These are phyloP conservation scores for Pseudovirgaria hyperparasitica DNA, from an alignment of 2,329 filamentous ascomycete species.

Conservation along the genomic window DNA sequence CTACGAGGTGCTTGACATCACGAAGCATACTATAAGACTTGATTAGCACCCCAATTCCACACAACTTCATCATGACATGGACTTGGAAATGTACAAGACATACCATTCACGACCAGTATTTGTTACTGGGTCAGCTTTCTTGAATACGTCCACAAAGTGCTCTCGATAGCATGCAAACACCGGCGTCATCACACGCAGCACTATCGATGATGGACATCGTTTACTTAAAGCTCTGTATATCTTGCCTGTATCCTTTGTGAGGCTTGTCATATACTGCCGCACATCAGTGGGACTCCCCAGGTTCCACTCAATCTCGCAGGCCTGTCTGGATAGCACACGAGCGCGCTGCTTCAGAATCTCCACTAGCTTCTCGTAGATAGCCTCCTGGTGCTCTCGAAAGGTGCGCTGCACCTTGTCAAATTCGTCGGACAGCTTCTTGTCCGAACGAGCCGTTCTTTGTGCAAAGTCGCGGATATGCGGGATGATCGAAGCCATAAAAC, in stretches of 20 bases:
- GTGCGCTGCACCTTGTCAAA: conserved; percentile 79
- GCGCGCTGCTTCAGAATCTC: conserved; percentile 82
- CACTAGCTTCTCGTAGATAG: conserved; percentile 83
- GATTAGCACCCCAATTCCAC: conserved; percentile 1
- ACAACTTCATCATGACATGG: conserved; percentile 15
- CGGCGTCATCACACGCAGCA: conserved; percentile 72
- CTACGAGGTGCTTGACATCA: conserved; percentile 62
- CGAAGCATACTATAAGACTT: conserved; percentile 52
- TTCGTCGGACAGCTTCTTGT: conserved; percentile 45
- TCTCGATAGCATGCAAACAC: conserved; percentile 75
- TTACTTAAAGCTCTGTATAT: conserved; percentile 74
- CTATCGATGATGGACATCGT: conserved; percentile 63
- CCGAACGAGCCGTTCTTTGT: conserved; percentile 59
- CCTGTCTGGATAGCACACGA: conserved; percentile 56
- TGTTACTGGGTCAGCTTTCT: no score
- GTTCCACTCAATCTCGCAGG: conserved; percentile 69
- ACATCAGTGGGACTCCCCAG: conserved; percentile 32
- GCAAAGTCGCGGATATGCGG: conserved; percentile 88
- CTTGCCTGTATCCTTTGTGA: conserved; percentile 75
- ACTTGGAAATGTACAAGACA: conserved; percentile 59
- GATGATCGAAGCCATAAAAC: conserved; percentile 75
- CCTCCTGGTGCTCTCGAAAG: conserved; percentile 79
- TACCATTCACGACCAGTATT: conserved; percentile 50
- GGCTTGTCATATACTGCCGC: conserved; percentile 73
- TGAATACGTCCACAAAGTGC: conserved; percentile 61